These are phyloP conservation scores for Entelexis paramagnoliae DNA, from an alignment of 1,139 yeast genomes.

Conservation along the genomic window DNA sequence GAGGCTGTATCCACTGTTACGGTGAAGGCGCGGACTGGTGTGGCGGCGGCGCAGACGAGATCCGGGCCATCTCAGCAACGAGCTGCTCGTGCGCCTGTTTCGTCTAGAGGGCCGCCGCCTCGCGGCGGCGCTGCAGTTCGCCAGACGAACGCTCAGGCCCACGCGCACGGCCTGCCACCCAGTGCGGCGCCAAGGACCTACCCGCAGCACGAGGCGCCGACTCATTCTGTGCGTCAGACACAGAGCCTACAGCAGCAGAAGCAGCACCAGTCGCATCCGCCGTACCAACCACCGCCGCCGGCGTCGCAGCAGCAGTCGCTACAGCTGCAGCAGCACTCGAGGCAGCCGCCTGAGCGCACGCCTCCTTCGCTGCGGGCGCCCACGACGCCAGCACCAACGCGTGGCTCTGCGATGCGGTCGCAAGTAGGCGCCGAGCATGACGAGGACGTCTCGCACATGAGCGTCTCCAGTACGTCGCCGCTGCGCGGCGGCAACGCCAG, in stretches of 20 bases:
- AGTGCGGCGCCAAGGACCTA: neutral
- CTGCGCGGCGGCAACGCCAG: neutral
- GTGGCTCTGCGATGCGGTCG: neutral
- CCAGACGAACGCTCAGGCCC: neutral
- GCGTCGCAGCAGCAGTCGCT: neutral
- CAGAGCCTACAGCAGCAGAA: neutral
- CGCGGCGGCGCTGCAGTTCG: neutral
- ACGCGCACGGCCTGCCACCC: neutral
- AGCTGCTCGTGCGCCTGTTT: neutral
- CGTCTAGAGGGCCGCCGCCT: neutral
- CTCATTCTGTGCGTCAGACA: too few relatives aligned
- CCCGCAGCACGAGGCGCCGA: neutral
- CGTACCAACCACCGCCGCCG: too few relatives aligned
- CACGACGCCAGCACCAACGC: neutral
- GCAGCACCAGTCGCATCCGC: neutral
- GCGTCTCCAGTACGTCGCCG: slow-evolving; percentile 7
- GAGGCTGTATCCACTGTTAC: slow-evolving; percentile 49
- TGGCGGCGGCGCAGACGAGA: too few relatives aligned
- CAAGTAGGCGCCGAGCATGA: slow-evolving; percentile 1
- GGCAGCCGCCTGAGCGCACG: neutral
- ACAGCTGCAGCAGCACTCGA: neutral
- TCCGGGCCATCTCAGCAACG: neutral
- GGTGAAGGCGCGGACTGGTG: slow-evolving; percentile 37
- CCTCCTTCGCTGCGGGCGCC: slow-evolving; percentile 3
- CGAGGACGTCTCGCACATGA: slow-evolving; percentile 5